These are phyloP conservation scores for Thuidium tamariscinum DNA, from an alignment of 225 moss, liverwort and hornwort species.

Conservation along the genomic window DNA sequence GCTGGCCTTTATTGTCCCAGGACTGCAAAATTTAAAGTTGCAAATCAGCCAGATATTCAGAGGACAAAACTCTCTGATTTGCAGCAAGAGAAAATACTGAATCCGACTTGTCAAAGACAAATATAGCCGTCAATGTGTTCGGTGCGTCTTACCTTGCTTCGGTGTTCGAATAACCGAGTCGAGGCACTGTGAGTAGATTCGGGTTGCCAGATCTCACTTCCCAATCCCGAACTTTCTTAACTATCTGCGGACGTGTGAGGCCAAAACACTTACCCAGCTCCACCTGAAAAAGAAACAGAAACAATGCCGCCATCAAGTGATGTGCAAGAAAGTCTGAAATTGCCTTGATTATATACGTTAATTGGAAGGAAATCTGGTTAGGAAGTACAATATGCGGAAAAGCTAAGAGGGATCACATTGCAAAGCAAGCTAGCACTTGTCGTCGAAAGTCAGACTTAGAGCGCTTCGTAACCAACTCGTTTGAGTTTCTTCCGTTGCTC, in stretches of 20 bases:
- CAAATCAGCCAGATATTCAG: background rate
- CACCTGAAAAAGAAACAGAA: background rate
- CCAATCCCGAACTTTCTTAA: slow-evolving; percentile 13
- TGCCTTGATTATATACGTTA: no score
- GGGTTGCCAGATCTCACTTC: slow-evolving; percentile 12
- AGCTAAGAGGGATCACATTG: background rate
- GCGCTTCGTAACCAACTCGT: background rate
- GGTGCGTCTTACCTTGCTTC: background rate
- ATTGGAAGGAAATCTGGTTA: background rate
- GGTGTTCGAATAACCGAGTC: background rate
- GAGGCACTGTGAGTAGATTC: slow-evolving; percentile 25
- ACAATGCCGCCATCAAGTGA: background rate
- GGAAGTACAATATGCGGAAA: background rate
- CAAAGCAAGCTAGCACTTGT: background rate
- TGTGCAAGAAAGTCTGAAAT: background rate
- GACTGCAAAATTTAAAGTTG: background rate
- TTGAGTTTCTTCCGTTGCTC: background rate
- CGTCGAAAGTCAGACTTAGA: background rate
- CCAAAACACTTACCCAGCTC: slow-evolving; percentile 11
- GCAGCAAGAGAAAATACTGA: background rate
- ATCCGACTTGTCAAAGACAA: background rate
- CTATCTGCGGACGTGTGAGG: slow-evolving; percentile 9
- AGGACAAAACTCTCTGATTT: background rate
- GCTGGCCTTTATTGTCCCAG: background rate
- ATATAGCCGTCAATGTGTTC: background rate